Evolutionary conservation across 1,284 basidiomycete species (phyloP).

Genomic region (Athelia psychrophila): DNA sequence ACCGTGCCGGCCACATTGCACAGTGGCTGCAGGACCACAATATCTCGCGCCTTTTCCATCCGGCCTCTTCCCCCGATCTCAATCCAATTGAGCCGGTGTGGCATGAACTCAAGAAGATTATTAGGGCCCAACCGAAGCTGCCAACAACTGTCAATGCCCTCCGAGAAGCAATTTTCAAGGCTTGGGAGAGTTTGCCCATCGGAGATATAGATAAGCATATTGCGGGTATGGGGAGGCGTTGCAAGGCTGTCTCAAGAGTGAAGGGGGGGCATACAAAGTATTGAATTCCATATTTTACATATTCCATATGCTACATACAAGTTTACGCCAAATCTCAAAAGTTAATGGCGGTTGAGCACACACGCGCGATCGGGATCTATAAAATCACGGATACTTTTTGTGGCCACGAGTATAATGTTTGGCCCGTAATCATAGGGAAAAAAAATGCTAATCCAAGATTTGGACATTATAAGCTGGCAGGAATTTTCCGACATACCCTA

Average conservation of each 20-base stretch:
- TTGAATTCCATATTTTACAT: background rate
- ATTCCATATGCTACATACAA: background rate
- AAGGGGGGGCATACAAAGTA: slow-evolving; percentile 20
- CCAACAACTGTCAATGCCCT: slow-evolving; percentile 12
- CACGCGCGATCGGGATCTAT: background rate
- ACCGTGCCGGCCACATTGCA: slow-evolving; percentile 7
- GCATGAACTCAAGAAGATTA: slow-evolving; percentile 11
- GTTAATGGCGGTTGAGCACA: background rate
- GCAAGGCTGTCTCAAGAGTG: slow-evolving; percentile 17
- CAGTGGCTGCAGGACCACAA: slow-evolving; percentile 12
- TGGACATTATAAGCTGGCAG: no score
- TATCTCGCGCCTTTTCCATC: slow-evolving; percentile 15
- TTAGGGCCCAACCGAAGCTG: slow-evolving; percentile 2
- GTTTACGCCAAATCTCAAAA: background rate
- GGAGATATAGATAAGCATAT: slow-evolving; percentile 18
- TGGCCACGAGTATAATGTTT: background rate
- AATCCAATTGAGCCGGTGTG: slow-evolving; percentile 17
- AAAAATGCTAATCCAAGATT: no score
- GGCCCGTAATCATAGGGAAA: no score
- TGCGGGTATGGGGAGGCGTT: slow-evolving; percentile 14
- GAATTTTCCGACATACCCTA: no score
- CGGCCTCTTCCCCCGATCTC: slow-evolving; percentile 14
- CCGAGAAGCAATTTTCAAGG: slow-evolving; percentile 7
- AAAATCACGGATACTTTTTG: background rate
- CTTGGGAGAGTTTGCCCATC: slow-evolving; percentile 17